phyloP scores from a whole-genome alignment of 352 stramenopile species.

The Globisporangium solare region DNA sequence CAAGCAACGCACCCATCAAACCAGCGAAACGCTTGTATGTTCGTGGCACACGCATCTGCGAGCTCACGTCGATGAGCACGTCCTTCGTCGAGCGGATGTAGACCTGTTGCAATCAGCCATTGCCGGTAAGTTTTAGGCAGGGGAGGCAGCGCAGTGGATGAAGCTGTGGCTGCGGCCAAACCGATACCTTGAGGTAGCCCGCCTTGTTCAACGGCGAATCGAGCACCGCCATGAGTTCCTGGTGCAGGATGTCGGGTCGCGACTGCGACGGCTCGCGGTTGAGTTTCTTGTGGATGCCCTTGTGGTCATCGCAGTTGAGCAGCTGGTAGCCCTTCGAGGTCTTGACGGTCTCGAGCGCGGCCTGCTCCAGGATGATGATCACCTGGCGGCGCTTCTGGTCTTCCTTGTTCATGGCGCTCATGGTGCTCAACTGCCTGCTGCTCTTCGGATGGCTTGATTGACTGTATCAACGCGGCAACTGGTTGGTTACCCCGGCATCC shows the following conservation, averaged over 20 bases:
- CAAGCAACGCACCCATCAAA: conserved; percentile 86
- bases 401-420: conserved; percentile 46
- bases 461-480: neutral
- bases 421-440: neutral
- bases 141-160: too few relatives aligned
- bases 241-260: conserved; percentile 99
- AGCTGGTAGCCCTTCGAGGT: conserved; percentile 99
- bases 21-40: conserved; percentile 99
- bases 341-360: conserved; percentile 99
- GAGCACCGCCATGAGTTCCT: conserved; percentile 97
- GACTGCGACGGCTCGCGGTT: conserved; percentile 96
- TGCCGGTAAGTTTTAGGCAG: too few relatives aligned
- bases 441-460: neutral
- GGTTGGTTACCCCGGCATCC: too few relatives aligned
- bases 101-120: conserved; percentile 19
- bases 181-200: conserved; percentile 88
- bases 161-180: neutral
- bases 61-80: conserved; percentile 98
- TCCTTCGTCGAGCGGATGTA: conserved; percentile 98
- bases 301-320: conserved; percentile 99
- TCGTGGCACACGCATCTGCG: conserved; percentile 96
- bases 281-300: conserved; percentile 92
- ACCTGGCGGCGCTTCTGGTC: conserved; percentile 87
- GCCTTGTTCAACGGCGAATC: conserved; percentile 99
- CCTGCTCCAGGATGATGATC: conserved; percentile 98